Conservation (phyloP, 192 early-diverging fungal species). For the Coemansia reversa region DNA sequence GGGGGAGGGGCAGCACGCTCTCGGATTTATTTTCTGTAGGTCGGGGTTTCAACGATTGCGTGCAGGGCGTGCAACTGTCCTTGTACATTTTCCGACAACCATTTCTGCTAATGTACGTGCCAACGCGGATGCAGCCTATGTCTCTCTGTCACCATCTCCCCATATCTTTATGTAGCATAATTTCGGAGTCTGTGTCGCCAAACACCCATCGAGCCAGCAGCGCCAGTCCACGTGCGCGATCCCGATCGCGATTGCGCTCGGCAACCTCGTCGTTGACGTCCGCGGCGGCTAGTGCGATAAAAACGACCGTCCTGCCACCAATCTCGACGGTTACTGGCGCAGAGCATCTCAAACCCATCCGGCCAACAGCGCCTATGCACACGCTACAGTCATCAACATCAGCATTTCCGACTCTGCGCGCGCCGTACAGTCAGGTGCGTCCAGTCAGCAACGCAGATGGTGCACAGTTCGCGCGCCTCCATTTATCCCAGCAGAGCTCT, state of each 20-base stretch:
- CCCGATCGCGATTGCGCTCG: slow-evolving; percentile 9
- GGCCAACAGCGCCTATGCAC: neutral
- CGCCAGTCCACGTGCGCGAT: slow-evolving; percentile 8
- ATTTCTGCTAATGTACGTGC: slow-evolving; percentile 14
- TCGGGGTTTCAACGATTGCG: slow-evolving; percentile 13
- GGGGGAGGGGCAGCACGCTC: neutral
- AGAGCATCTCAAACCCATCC: slow-evolving; percentile 2
- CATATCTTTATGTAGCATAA: slow-evolving; percentile 27
- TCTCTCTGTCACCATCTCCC: neutral
- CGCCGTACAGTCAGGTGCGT: slow-evolving; percentile 34
- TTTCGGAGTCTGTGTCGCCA: slow-evolving; percentile 33
- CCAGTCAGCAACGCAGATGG: slow-evolving; percentile 15
- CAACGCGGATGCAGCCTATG: neutral
- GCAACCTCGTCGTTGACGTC: slow-evolving; percentile 1
- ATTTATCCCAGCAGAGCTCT: slow-evolving; percentile 29
- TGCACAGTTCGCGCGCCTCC: slow-evolving; percentile 40
- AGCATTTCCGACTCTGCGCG: slow-evolving; percentile 12
- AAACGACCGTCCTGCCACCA: slow-evolving; percentile 23
- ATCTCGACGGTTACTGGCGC: slow-evolving; percentile 21
- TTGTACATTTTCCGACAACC: slow-evolving; percentile 1
- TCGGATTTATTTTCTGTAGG: neutral
- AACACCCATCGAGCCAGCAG: slow-evolving; percentile 5
- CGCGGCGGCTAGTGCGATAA: neutral
- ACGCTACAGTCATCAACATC: slow-evolving; percentile 17
- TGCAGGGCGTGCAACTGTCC: neutral